Percentiles rank a stretch among this genome's conserved stretches.
Evolutionary conservation across 352 stramenopile genomes (phyloP).

Genomic region (Blastocystis sp.): DNA sequence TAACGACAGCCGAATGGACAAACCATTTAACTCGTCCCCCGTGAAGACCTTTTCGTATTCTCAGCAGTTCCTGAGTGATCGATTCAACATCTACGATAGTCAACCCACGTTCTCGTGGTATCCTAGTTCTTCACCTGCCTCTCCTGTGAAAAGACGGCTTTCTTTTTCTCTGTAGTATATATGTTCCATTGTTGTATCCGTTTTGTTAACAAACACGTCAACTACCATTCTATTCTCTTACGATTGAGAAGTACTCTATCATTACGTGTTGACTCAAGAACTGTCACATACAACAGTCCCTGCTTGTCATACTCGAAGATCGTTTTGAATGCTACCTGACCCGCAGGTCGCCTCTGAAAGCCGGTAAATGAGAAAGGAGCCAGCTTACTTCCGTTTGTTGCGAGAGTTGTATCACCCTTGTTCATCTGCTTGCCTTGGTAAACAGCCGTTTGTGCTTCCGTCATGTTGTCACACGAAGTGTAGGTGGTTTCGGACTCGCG

Average conservation of each 20-base stretch:
- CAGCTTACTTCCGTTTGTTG: neutral
- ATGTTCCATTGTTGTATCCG: too few species aligned
- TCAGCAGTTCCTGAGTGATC: neutral
- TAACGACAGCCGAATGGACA: slow-evolving; percentile 8
- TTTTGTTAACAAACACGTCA: neutral
- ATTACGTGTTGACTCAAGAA: neutral
- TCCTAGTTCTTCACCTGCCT: too few species aligned
- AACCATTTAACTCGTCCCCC: neutral
- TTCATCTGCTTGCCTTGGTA: slow-evolving; percentile 8
- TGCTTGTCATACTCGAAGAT: neutral
- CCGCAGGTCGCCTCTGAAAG: neutral
- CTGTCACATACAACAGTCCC: neutral
- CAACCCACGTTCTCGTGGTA: slow-evolving; percentile 25
- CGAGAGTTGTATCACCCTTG: neutral
- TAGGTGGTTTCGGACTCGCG: neutral
- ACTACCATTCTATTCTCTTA: neutral
- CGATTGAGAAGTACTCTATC: neutral
- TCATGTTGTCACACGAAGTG: neutral
- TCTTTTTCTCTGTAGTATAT: neutral
- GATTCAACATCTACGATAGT: neutral
- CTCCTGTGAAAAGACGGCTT: too few species aligned
- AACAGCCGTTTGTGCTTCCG: neutral
- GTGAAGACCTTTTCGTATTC: slow-evolving; percentile 47
- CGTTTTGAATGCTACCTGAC: slow-evolving; percentile 5
- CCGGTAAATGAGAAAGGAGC: neutral